Base-by-base conservation (phyloP, 2,329 filamentous ascomycete genomes). In the Cladobotryum protrusum region DNA sequence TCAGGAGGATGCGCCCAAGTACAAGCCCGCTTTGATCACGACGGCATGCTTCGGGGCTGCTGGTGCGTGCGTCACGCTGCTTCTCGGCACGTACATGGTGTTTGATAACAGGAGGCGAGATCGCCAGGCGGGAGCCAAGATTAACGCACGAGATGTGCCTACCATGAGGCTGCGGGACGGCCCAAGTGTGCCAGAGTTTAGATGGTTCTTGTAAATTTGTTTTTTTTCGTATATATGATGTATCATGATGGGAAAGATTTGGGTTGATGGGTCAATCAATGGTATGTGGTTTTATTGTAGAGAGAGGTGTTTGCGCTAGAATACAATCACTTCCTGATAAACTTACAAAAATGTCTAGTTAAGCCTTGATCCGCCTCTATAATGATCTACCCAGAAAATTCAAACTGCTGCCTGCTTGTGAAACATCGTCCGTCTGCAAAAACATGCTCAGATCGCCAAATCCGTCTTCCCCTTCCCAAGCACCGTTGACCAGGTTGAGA, bases 1-100 rank as follows among this genome's bases (percentile, higher is more conserved):
- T 2, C 70, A 75, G 33, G 67, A 79, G 54, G 82, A 86, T 57
- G 78, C 78, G 9, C 85, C 85, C 0, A 80, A 84, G 57, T 88
- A 88, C 58, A 74, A 81, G 51, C 82, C 70, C 1, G 85, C 85
- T 0, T 64, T 88, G 37, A 75, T 81, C 39, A 87, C 82, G 0
- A 84, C 80, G 0, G 83, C 82, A 1, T 73, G 75, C 0, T 86
- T 86, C 67, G 85, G 85, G 0, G 84, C 74, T 0, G 70, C 70
- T 0, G 85, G 85, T 0, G 74, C 77, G 5, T 51, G 79, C 1
- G 63, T 85, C 48, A 78, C 83, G 0, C 65, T 74, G 1, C 46
- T 69, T 7, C 60, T 87, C 48, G 83, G 82, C 0, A 50, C 68
- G 0, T 87, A 74, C 58, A 88, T 87, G 85, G 71, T 80, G 15